A percentile compares a stretch with the other conserved stretches of the same genome.
phyloP scores from a whole-genome alignment of 2,329 filamentous ascomycete genomes.

The Calonectria multiphialidica region DNA sequence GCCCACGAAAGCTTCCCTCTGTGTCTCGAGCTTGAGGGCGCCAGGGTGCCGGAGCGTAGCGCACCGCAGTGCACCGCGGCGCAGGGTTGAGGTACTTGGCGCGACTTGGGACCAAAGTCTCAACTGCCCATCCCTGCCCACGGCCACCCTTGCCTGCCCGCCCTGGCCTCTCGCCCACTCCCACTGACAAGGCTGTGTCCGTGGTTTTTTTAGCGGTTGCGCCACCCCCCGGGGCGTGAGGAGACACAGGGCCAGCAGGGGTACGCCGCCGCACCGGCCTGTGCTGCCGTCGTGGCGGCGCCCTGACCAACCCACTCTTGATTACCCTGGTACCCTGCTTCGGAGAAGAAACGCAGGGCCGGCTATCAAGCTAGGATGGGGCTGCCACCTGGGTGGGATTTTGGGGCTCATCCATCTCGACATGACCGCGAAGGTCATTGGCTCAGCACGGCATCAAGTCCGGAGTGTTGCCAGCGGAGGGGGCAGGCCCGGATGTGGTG shows the following conservation, averaged over 20 bases:
- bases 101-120: conserved; percentile 40
- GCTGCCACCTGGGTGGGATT: conserved; percentile 36
- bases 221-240: conserved; percentile 31
- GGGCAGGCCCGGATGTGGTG: conserved; percentile 30
- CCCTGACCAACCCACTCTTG: conserved; percentile 37
- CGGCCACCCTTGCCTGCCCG: conserved; percentile 32
- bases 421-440: conserved; percentile 31
- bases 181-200: conserved; percentile 40
- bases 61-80: background rate
- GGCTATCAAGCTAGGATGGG: conserved; percentile 27
- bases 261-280: conserved; percentile 38
- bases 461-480: conserved; percentile 35
- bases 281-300: conserved; percentile 46
- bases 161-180: conserved; percentile 24
- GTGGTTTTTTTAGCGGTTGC: conserved; percentile 34
- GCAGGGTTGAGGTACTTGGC: conserved; percentile 33
- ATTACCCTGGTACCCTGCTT: conserved; percentile 37
- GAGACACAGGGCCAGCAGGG: conserved; percentile 21
- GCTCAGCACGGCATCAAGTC: conserved; percentile 30
- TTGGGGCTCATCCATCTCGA: conserved; percentile 26
- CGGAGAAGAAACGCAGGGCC: conserved; percentile 24
- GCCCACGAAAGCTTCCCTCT: conserved; percentile 24
- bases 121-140: conserved; percentile 38
- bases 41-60: conserved; percentile 9
- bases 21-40: conserved; percentile 2